A percentile compares a stretch with the other conserved stretches of the same genome.
Conservation (phyloP, 2,329 filamentous ascomycete species). For the Ophiognomonia clavigignenti-juglandacearum region DNA sequence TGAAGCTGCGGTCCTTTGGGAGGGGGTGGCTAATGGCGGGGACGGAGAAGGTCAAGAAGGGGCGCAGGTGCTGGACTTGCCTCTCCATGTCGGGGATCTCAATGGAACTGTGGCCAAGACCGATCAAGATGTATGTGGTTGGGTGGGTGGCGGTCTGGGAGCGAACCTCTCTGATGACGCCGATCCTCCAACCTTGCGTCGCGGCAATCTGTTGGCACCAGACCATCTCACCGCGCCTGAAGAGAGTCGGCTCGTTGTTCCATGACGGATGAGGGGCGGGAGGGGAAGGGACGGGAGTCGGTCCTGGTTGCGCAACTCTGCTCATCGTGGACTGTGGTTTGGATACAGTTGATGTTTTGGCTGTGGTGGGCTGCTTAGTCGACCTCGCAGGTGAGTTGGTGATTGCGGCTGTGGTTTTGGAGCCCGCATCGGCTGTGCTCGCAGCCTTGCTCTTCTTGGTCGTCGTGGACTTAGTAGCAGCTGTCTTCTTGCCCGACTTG, state of each 20-base stretch:
- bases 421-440: background rate
- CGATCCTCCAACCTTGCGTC: constrained; percentile 30
- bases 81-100: constrained; percentile 19
- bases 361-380: background rate
- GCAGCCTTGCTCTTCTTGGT: constrained; percentile 7
- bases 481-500: constrained; percentile 10
- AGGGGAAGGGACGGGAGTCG: background rate
- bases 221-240: constrained; percentile 30
- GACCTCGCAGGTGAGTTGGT: constrained; percentile 1
- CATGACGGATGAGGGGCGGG: background rate
- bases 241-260: constrained; percentile 18
- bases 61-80: constrained; percentile 26
- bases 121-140: constrained; percentile 23
- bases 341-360: background rate
- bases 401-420: constrained; percentile 7
- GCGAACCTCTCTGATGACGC: constrained; percentile 22
- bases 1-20: constrained; percentile 22
- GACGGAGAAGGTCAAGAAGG: constrained; percentile 33
- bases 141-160: constrained; percentile 11
- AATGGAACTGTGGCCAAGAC: constrained; percentile 25
- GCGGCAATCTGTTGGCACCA: constrained; percentile 26
- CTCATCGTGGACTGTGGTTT: background rate
- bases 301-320: too few relatives aligned
- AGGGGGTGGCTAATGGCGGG: constrained; percentile 22
- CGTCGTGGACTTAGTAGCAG: constrained; percentile 1